Evolutionary conservation across 129 eudicot species (phyloP).

Genomic region (Helichrysum umbraculigerum): DNA sequence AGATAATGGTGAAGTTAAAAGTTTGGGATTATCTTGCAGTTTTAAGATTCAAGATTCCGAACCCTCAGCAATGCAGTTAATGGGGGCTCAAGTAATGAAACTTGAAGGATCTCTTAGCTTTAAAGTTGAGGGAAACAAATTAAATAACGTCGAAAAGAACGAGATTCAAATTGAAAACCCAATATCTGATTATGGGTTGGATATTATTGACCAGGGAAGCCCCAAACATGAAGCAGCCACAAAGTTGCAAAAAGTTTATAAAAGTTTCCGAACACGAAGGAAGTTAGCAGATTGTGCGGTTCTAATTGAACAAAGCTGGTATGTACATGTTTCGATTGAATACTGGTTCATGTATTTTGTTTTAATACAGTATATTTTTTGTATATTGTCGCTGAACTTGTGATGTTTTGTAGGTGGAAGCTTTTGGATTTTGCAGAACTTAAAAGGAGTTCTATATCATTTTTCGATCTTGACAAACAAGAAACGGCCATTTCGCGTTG

Average conservation of each 20-base stretch:
- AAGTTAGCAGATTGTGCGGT: constrained; percentile 98
- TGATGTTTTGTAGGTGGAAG: constrained; percentile 70
- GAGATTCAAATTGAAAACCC: constrained; percentile 28
- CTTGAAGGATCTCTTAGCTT: constrained; percentile 60
- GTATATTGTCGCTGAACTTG: background rate
- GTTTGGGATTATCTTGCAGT: constrained; percentile 50
- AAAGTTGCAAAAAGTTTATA: constrained; percentile 93
- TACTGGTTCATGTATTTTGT: background rate
- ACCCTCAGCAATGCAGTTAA: constrained; percentile 44
- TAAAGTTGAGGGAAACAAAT: constrained; percentile 33
- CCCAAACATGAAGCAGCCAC: constrained; percentile 94
- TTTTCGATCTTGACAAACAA: constrained; percentile 84
- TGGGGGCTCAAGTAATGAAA: constrained; percentile 40
- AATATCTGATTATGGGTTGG: constrained; percentile 34
- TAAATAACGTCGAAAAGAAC: constrained; percentile 26
- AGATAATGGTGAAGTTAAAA: constrained; percentile 45
- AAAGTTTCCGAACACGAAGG: constrained; percentile 91
- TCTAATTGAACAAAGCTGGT: constrained; percentile 95
- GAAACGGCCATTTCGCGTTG: constrained; percentile 95
- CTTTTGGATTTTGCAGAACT: constrained; percentile 91
- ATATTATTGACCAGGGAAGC: constrained; percentile 37
- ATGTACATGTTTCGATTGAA: constrained; percentile 9
- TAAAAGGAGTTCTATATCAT: constrained; percentile 81
- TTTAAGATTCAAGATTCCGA: constrained; percentile 52
- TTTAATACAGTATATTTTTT: background rate